These are phyloP conservation scores for Dovyalis caffra DNA, from an alignment of 345 rosid genomes.

Conservation along the genomic window DNA sequence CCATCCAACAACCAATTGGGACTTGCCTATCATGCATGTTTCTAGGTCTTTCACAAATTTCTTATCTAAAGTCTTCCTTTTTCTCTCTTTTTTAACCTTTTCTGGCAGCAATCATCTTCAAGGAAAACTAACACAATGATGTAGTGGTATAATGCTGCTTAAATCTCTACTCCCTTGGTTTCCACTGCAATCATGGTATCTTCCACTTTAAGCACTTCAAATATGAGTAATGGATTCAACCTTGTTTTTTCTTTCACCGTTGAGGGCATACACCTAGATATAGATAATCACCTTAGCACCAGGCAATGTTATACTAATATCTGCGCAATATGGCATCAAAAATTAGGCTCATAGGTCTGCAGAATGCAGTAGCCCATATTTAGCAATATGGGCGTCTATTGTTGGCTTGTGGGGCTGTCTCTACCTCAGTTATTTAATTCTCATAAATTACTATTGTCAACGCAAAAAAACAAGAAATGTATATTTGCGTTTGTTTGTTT, in stretches of 20 bases:
- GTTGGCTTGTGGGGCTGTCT: neutral
- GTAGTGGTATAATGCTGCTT: neutral
- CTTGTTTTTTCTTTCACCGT: neutral
- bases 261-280: neutral
- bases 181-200: slow-evolving; percentile 12
- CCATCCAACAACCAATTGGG: neutral
- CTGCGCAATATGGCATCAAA: neutral
- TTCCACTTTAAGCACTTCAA: slow-evolving; percentile 11
- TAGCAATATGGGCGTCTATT: neutral
- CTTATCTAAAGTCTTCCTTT: neutral
- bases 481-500: neutral
- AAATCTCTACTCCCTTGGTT: neutral
- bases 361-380: neutral
- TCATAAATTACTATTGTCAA: neutral
- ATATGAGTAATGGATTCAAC: neutral
- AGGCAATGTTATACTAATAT: neutral
- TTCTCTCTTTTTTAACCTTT: neutral
- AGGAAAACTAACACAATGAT: slow-evolving; percentile 15
- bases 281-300: neutral
- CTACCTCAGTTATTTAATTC: neutral
- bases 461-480: neutral
- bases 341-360: neutral
- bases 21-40: neutral
- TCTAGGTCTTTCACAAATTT: neutral
- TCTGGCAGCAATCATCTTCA: neutral